These are phyloP conservation scores for Ophiocordyceps camponoti-floridani DNA, from an alignment of 2,329 filamentous ascomycete genomes.

Conservation along the genomic window DNA sequence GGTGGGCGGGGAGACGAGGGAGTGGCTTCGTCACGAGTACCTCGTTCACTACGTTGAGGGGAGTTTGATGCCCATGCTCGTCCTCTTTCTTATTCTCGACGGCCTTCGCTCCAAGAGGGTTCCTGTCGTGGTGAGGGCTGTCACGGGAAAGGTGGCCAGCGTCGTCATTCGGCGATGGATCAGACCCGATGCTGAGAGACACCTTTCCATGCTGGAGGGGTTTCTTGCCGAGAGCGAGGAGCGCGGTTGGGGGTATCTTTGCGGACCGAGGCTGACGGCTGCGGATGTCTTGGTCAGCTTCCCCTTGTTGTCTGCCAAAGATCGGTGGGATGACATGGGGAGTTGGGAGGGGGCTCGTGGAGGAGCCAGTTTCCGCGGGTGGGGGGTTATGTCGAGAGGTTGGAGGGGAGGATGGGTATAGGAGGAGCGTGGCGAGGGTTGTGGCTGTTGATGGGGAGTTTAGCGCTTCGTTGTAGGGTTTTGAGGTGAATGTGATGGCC, in stretches of 20 bases:
- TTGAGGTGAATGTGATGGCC: no score
- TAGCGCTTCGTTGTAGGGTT: constrained; percentile 4
- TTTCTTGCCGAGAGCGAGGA: constrained; percentile 18
- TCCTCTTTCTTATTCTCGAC: constrained; percentile 42
- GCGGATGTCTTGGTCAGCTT: constrained; percentile 37
- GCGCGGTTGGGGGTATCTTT: constrained; percentile 28
- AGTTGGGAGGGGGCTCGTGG: constrained; percentile 22
- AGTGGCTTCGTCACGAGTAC: constrained; percentile 43
- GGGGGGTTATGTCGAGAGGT: constrained; percentile 25
- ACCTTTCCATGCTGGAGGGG: constrained; percentile 30
- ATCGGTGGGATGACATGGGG: constrained; percentile 20
- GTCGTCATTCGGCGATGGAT: constrained; percentile 21
- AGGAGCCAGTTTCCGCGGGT: constrained; percentile 22
- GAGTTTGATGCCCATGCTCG: constrained; percentile 55
- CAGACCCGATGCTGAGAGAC: constrained; percentile 26
- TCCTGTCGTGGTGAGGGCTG: constrained; percentile 34
- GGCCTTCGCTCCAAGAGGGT: constrained; percentile 8
- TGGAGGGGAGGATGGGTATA: constrained; percentile 29
- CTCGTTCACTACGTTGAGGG: constrained; percentile 77
- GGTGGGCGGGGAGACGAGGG: constrained; percentile 41
- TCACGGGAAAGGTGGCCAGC: constrained; percentile 26
- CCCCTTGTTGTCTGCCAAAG: constrained; percentile 25
- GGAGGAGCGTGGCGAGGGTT: constrained; percentile 28
- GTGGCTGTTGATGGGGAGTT: constrained; percentile 27
- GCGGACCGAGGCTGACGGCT: constrained; percentile 27